Percentiles rank a stretch among this genome's conserved stretches.
phyloP scores from a whole-genome alignment of 768 basidiomycete species.

The Leccinum longicurvipes region DNA sequence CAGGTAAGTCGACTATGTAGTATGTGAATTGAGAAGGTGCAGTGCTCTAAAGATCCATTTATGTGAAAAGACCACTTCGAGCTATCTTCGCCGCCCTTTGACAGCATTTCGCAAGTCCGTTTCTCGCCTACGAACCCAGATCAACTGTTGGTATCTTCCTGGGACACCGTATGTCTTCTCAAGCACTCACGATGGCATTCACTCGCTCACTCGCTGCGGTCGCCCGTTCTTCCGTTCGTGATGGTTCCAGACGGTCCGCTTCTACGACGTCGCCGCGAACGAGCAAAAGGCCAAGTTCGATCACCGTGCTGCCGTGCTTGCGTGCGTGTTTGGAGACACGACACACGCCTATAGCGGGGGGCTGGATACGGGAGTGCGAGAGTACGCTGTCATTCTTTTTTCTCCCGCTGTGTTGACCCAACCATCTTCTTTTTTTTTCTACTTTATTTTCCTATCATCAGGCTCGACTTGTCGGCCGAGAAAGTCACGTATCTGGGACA shows the following conservation, averaged over 20 bases:
- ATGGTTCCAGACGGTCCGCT: slow-evolving; percentile 52
- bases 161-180: slow-evolving; percentile 65
- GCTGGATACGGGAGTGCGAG: slow-evolving; percentile 76
- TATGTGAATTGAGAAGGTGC: neutral
- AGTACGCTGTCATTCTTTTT: slow-evolving; percentile 41
- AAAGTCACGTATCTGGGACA: slow-evolving; percentile 72
- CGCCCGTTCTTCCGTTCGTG: slow-evolving; percentile 23
- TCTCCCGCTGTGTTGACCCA: no score
- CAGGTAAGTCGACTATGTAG: neutral
- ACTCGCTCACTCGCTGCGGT: neutral
- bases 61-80: slow-evolving; percentile 34
- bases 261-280: slow-evolving; percentile 53
- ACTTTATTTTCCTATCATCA: no score
- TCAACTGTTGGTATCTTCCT: slow-evolving; percentile 79
- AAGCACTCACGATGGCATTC: slow-evolving; percentile 19
- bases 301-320: slow-evolving; percentile 86
- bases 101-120: slow-evolving; percentile 76
- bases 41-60: neutral
- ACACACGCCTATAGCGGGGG: slow-evolving; percentile 81
- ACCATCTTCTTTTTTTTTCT: neutral
- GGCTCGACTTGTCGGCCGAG: slow-evolving; percentile 75
- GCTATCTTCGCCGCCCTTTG: slow-evolving; percentile 71
- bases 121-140: slow-evolving; percentile 81
- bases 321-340: slow-evolving; percentile 68
- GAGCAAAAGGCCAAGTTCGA: slow-evolving; percentile 80